Conservation (phyloP, 208 protist genomes). For the Crithidia fasciculata region DNA sequence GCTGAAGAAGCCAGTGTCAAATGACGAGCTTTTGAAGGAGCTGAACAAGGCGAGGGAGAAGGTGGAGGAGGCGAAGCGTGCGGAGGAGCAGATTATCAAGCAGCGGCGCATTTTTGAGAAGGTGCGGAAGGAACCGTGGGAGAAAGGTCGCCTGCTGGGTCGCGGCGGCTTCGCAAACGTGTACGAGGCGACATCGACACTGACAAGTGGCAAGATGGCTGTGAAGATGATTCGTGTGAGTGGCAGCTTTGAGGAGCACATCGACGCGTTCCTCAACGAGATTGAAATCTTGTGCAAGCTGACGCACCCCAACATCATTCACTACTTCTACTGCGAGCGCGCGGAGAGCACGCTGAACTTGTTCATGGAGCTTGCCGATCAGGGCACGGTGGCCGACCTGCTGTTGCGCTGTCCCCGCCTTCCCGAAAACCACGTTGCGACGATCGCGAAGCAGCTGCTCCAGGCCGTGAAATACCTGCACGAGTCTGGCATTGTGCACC, state of each 20-base stretch:
- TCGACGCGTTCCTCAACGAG: conserved; percentile 76
- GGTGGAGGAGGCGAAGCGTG: conserved; percentile 51
- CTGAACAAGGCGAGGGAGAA: conserved; percentile 44
- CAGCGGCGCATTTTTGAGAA: conserved; percentile 55
- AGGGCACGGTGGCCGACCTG: conserved; percentile 64
- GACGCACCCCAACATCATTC: conserved; percentile 82
- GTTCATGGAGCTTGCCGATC: conserved; percentile 82
- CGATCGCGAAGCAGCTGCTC: conserved; percentile 72
- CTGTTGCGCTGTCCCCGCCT: conserved; percentile 49
- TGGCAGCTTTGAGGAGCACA: conserved; percentile 60
- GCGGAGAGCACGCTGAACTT: conserved; percentile 63
- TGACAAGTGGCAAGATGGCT: conserved; percentile 86
- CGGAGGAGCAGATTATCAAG: conserved; percentile 58
- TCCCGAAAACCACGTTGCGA: conserved; percentile 51
- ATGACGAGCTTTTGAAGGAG: conserved; percentile 41
- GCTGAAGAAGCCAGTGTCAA: conserved; percentile 54
- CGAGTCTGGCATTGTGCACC: conserved; percentile 78
- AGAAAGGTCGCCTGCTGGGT: conserved; percentile 60
- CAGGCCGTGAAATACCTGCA: conserved; percentile 79
- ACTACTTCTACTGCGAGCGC: conserved; percentile 85
- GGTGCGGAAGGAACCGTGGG: conserved; percentile 72
- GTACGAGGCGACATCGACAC: conserved; percentile 69
- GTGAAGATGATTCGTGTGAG: conserved; percentile 76
- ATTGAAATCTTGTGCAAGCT: conserved; percentile 72
- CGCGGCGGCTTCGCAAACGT: conserved; percentile 74